Evolutionary conservation across 345 rosid genomes (phyloP), one percentile per base, ranked within the genome.

Genomic region (Gossypium rotundifolium): DNA sequence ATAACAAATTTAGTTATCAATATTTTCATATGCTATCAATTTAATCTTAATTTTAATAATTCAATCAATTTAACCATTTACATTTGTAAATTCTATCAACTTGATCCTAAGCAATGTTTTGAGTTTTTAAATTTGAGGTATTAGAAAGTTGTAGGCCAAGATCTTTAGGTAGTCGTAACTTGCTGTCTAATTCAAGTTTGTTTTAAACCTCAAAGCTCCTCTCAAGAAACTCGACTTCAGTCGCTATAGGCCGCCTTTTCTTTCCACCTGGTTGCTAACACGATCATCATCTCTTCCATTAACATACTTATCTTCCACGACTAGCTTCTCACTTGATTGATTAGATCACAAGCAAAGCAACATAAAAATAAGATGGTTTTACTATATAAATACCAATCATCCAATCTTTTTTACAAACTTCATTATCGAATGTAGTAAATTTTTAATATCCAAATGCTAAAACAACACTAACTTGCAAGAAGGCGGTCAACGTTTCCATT

Each of bases 181-280:
- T 93, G 80, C 86, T 87, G 18, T 90, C 89, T 11, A 88, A 92
- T 76, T 91, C 91, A 73, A 93, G 95, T 81, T 82, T 85, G 78
- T 88, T 91, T 69, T 87, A 93, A 5, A 79, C 83, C 65, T 83
- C 89, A 51, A 93, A 93, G 75, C 78, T 85, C 77, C 77, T 88
- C 75, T 93, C 97, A 46, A 91, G 93, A 61, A 84, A 81, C 70
- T 82, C 81, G 72, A 91, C 87, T 74, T 93, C 92, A 68, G 55
- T n/a, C 12, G 77, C 77, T 11, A 85, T 70, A 11, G 90, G 84
- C 81, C 90, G 86, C 84, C 92, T 84, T 81, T 85, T 93, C 87
- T 86, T 90, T 55, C 72, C 84, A 0, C 83, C 82, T 0, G 82
- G 75, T 52, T 62, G 81, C 27, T 14, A 76, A 16, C 52, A 73